Conservation (phyloP, 1,284 basidiomycete species). For the Ceratobasidium sp. region DNA sequence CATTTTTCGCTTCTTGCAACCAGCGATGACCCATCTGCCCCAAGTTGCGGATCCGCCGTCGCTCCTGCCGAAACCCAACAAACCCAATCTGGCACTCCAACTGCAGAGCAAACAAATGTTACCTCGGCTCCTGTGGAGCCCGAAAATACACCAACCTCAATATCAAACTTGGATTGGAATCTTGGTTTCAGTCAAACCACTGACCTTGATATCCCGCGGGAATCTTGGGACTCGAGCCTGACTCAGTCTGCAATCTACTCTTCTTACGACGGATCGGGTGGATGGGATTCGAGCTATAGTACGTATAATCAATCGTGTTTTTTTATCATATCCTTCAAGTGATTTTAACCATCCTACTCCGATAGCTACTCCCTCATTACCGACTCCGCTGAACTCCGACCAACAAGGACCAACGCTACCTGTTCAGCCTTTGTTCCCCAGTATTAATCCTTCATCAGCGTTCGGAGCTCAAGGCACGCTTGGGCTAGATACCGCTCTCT, state of each 20-base stretch:
- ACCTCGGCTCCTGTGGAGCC: not conserved
- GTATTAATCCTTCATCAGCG: not conserved
- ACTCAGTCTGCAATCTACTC: not conserved
- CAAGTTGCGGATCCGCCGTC: not conserved
- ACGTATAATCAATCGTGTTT: not conserved
- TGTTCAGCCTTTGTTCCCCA: not conserved
- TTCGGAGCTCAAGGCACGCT: not conserved
- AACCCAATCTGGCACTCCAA: not conserved
- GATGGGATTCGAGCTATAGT: slow-evolving; percentile 1
- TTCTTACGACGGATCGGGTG: not conserved
- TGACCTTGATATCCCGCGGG: not conserved
- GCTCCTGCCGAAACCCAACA: not conserved
- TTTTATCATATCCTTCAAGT: not conserved
- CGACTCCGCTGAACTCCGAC: too few relatives aligned
- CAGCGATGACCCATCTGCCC: not conserved
- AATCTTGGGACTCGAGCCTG: not conserved
- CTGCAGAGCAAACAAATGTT: not conserved
- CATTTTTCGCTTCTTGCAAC: not conserved
- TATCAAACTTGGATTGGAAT: not conserved
- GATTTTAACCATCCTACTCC: not conserved
- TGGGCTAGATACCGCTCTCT: not conserved
- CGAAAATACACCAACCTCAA: not conserved
- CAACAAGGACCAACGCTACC: not conserved
- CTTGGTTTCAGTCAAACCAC: not conserved
- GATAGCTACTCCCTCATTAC: not conserved